phyloP scores from a whole-genome alignment of 2,329 filamentous ascomycete species.

The Clonostachys chloroleuca region DNA sequence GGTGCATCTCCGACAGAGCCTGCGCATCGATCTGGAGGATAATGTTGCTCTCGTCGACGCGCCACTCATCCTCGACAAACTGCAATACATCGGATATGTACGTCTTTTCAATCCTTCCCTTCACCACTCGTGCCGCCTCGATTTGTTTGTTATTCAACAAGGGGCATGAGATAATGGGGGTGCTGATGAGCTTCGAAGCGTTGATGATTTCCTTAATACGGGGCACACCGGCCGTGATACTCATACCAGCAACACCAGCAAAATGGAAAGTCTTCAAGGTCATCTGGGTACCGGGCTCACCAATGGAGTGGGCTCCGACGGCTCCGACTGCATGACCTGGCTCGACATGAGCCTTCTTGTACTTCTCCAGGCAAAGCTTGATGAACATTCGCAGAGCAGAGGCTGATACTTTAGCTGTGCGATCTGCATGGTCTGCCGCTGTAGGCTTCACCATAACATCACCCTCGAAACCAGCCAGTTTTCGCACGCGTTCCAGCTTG shows the following conservation, averaged over 20 bases:
- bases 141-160: conserved; percentile 72
- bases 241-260: conserved; percentile 98
- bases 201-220: conserved; percentile 99
- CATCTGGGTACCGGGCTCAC: conserved; percentile 98
- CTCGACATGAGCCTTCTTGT: conserved; percentile 85
- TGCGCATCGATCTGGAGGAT: conserved; percentile 77
- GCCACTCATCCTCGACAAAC: conserved; percentile 86
- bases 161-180: conserved; percentile 86
- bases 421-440: conserved; percentile 49
- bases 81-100: conserved; percentile 77
- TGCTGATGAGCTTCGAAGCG: conserved; percentile 89
- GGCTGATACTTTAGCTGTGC: conserved; percentile 79
- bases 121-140: conserved; percentile 82
- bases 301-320: conserved; percentile 95
- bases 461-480: conserved; percentile 42
- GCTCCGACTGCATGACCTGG: conserved; percentile 95
- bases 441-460: conserved; percentile 11
- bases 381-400: conserved; percentile 74
- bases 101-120: conserved; percentile 92
- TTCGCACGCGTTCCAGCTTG: conserved; percentile 51
- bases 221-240: conserved; percentile 97
- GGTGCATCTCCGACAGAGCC: conserved; percentile 73
- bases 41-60: conserved; percentile 69
- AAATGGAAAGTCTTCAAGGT: conserved; percentile 99
- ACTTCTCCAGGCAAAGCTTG: conserved; percentile 79